These are phyloP conservation scores for Pelargonium cotyledonis DNA, from an alignment of 441 rosid species.

Conservation along the genomic window DNA sequence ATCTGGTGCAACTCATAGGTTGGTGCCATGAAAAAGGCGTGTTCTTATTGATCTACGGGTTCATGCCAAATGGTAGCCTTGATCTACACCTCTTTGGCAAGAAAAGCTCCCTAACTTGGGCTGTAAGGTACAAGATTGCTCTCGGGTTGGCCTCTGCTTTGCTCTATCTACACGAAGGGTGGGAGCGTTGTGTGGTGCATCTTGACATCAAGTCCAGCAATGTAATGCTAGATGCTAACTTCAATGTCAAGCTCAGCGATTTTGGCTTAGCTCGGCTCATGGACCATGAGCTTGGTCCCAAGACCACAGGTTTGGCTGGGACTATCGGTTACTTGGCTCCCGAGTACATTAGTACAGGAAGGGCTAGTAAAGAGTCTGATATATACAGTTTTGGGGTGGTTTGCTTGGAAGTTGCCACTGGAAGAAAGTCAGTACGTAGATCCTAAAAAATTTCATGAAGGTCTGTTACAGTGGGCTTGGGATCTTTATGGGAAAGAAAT, in stretches of 20 bases:
- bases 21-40: conserved; percentile 37
- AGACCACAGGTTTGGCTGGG: conserved; percentile 11
- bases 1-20: conserved; percentile 40
- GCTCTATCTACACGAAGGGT: conserved; percentile 34
- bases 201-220: conserved; percentile 35
- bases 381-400: not conserved
- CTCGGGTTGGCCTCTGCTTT: conserved; percentile 28
- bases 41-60: conserved; percentile 37
- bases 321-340: not conserved
- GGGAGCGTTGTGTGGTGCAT: conserved; percentile 37
- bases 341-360: not conserved
- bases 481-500: conserved; percentile 28
- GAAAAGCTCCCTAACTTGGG: conserved; percentile 22
- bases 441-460: not conserved
- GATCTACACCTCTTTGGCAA: conserved; percentile 30
- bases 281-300: conserved; percentile 15
- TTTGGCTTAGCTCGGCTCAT: conserved; percentile 35
- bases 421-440: conserved; percentile 24
- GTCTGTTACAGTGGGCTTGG: conserved; percentile 42
- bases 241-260: conserved; percentile 32
- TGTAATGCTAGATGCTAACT: conserved; percentile 32
- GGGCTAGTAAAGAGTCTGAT: conserved; percentile 11
- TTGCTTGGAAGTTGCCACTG: conserved; percentile 21
- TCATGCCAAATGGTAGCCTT: conserved; percentile 44
- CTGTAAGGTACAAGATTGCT: conserved; percentile 22